Evolutionary conservation across 352 stramenopile genomes (phyloP).

Genomic region (Saprolegnia diclina): DNA sequence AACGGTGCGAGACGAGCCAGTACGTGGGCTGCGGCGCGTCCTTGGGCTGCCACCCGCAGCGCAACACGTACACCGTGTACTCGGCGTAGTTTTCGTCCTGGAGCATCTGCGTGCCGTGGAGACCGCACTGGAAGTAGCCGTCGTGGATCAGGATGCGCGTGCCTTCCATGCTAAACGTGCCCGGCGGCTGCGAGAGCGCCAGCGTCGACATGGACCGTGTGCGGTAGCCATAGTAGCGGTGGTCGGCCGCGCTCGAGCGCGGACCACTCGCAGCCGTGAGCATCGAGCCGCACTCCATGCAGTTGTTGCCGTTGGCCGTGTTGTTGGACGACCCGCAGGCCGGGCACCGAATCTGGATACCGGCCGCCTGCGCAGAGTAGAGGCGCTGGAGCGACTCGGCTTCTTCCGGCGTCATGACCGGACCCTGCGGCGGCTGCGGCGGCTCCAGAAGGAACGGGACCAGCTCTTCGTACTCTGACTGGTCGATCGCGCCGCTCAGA

Average conservation of each 20-base stretch:
- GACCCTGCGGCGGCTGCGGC: constrained; percentile 44
- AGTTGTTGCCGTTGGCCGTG: constrained; percentile 84
- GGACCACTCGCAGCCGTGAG: constrained; percentile 68
- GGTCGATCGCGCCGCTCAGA: constrained; percentile 71
- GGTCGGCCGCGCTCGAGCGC: constrained; percentile 35
- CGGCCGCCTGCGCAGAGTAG: constrained; percentile 70
- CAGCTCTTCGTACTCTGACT: constrained; percentile 81
- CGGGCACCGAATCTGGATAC: constrained; percentile 82
- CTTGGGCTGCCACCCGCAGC: constrained; percentile 75
- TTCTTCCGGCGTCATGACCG: constrained; percentile 67
- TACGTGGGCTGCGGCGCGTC: constrained; percentile 45
- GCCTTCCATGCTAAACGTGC: constrained; percentile 71
- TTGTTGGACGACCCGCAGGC: constrained; percentile 83
- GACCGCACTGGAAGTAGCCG: constrained; percentile 76
- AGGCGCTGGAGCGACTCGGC: constrained; percentile 75
- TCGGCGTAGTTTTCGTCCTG: constrained; percentile 87
- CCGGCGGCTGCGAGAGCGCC: constrained; percentile 60
- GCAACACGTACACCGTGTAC: constrained; percentile 85
- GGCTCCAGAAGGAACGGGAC: constrained; percentile 82
- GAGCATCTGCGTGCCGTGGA: constrained; percentile 79
- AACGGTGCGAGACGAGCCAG: constrained; percentile 68
- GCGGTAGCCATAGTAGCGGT: constrained; percentile 60
- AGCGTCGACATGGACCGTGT: constrained; percentile 59
- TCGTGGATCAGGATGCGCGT: constrained; percentile 79
- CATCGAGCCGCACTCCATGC: constrained; percentile 76